Base-by-base conservation (phyloP, 2,329 filamentous ascomycete genomes). In the Leptoxyphium fumago region DNA sequence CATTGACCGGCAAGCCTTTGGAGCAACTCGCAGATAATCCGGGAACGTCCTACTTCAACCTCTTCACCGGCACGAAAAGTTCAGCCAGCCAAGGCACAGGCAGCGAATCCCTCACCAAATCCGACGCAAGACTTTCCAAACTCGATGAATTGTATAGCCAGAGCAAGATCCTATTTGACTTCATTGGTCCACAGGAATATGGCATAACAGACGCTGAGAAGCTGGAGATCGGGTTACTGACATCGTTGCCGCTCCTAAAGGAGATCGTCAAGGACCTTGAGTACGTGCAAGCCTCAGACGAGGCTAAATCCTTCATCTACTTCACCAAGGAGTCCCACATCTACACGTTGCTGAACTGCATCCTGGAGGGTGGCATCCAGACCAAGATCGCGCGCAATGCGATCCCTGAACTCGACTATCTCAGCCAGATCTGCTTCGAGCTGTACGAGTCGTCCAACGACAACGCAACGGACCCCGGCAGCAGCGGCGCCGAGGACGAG, bases 241-340 rank as follows among this genome's bases (percentile, higher is more conserved):
- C 91, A 0, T 95, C 88, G 10, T 70, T 98, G 40, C 93, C 91
- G 2, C 72, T 98, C 13, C 76, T 98, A 39, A 93, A 93, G 62
- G 91, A 98, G 65, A 95, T 98, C 55, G 91, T 98, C 6, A 83
- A 88, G 58, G 89, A 98, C 56, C 73, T 98, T 2, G 93, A 98
- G 66, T 88, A 96, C 64, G 86, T 96, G 64, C 91, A 98, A 64
- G 89, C 91, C 2, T 93, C 85, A 0, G 82, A 89, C 43, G 84
- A 93, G 52, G 87, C 88, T 39, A 95, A 95, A 61, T 89, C 83
- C 1, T 96, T 96, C 70, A 85, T 96, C 65, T 98, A 98, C 68
- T 98, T 98, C 64, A 98, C 91, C 50, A 98, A 98, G 64, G 91
- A 98, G 65, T 94, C 86, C 1, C 91, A 98, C 62, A 95, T 98